Conservation (phyloP, 345 rosid genomes). For the Pelargonium nanum region DNA sequence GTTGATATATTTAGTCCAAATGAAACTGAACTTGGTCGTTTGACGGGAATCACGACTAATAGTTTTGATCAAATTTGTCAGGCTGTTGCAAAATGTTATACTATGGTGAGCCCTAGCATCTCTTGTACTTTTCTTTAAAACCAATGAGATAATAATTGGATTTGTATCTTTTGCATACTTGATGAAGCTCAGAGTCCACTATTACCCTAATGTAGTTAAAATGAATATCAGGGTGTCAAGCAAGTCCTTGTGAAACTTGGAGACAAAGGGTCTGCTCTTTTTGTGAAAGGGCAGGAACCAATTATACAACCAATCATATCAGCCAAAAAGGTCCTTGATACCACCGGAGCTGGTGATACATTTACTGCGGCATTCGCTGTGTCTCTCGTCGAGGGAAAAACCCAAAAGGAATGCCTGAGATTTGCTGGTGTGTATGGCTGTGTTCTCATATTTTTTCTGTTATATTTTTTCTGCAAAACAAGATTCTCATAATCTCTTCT, state of each 20-base stretch:
- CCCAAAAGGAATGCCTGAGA: conserved; percentile 61
- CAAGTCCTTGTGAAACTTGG: conserved; percentile 92
- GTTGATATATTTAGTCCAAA: conserved; percentile 87
- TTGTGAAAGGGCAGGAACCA: conserved; percentile 60
- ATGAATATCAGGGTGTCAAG: conserved; percentile 52
- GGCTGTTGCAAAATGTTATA: conserved; percentile 55
- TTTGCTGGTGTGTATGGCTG: conserved; percentile 55
- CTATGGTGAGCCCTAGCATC: conserved; percentile 42
- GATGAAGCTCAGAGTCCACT: not conserved
- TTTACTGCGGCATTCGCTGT: conserved; percentile 95
- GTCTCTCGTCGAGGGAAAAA: conserved; percentile 77
- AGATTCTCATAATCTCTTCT: not conserved
- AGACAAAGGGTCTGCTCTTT: conserved; percentile 70
- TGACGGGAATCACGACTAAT: conserved; percentile 70
- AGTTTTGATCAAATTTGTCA: conserved; percentile 56
- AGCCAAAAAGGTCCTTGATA: conserved; percentile 65
- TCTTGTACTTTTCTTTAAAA: too few species aligned
- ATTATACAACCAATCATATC: conserved; percentile 61
- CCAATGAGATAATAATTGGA: not conserved
- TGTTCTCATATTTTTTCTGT: not conserved
- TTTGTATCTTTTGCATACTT: too few species aligned
- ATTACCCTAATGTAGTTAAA: not conserved
- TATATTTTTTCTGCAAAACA: not conserved
- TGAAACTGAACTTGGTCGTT: conserved; percentile 73
- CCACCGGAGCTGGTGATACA: conserved; percentile 98